Conservation (phyloP, 345 rosid genomes). For the Gossypium ekmanianum region DNA sequence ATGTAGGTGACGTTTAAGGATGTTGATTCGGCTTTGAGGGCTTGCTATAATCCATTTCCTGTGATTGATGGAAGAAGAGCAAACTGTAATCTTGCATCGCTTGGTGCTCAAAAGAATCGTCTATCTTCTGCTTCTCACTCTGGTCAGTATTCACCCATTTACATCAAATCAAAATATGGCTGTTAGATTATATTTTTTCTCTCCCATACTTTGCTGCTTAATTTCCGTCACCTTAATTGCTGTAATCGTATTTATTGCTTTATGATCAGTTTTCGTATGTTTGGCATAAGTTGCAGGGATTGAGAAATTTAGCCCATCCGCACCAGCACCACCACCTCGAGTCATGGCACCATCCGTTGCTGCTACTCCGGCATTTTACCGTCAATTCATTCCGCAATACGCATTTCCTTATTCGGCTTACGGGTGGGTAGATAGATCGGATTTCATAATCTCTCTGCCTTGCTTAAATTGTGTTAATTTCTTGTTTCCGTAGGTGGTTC, state of each 20-base stretch:
- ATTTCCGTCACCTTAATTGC: too few species aligned
- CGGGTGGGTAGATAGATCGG: conserved; percentile 9
- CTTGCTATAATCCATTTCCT: conserved; percentile 54
- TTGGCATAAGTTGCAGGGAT: background rate
- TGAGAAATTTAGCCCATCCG: conserved; percentile 8
- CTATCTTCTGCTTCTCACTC: conserved; percentile 21
- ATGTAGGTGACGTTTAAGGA: conserved; percentile 55
- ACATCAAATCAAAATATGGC: too few species aligned
- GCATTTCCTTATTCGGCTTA: conserved; percentile 14
- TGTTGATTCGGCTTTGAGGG: conserved; percentile 54
- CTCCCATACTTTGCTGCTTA: too few species aligned
- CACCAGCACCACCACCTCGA: background rate
- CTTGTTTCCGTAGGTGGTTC: background rate
- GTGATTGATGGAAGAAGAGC: conserved; percentile 65
- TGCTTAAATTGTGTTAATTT: background rate
- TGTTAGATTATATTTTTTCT: too few species aligned
- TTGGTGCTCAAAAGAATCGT: conserved; percentile 48
- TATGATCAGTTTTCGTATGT: too few species aligned
- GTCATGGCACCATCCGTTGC: conserved; percentile 1
- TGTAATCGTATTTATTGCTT: too few species aligned
- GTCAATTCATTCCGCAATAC: conserved; percentile 10
- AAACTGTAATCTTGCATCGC: conserved; percentile 61
- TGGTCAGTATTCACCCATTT: background rate
- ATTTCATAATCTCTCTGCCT: background rate
- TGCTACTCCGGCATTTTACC: background rate